A percentile compares a stretch with the other conserved stretches of the same genome.
Conservation (phyloP, 2,329 filamentous ascomycete genomes). For the Diaporthe nobilis region DNA sequence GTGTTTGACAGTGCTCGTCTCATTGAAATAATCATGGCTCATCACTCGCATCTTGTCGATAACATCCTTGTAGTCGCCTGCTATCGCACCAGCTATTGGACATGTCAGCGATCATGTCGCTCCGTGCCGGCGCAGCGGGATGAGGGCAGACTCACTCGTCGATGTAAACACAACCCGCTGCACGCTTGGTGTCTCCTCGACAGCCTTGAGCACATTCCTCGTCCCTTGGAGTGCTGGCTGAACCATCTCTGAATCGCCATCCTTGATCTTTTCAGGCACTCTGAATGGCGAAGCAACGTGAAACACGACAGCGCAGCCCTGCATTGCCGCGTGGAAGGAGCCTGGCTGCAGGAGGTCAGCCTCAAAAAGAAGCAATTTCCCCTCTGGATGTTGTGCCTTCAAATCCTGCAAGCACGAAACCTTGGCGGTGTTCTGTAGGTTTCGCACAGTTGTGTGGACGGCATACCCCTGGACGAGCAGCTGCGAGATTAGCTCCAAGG, state of each 20-base stretch:
- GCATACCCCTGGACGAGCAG: slow-evolving; percentile 39
- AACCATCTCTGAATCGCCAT: slow-evolving; percentile 47
- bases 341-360: slow-evolving; percentile 49
- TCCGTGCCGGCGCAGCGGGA: neutral
- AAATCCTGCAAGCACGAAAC: slow-evolving; percentile 37
- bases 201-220: slow-evolving; percentile 47
- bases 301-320: slow-evolving; percentile 50
- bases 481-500: slow-evolving; percentile 59
- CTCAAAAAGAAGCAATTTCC: slow-evolving; percentile 48
- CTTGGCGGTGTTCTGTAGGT: slow-evolving; percentile 39
- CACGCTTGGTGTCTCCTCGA: slow-evolving; percentile 45
- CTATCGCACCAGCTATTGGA: slow-evolving; percentile 45
- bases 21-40: slow-evolving; percentile 46
- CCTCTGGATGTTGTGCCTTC: slow-evolving; percentile 38
- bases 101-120: neutral
- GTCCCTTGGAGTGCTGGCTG: slow-evolving; percentile 48
- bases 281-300: slow-evolving; percentile 54
- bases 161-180: slow-evolving; percentile 48
- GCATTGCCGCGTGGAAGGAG: slow-evolving; percentile 49
- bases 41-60: slow-evolving; percentile 43
- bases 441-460: slow-evolving; percentile 42
- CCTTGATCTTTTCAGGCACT: slow-evolving; percentile 46
- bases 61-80: slow-evolving; percentile 47
- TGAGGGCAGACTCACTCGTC: slow-evolving; percentile 6
- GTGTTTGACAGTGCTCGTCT: slow-evolving; percentile 45